Base-by-base conservation (phyloP, 768 basidiomycete genomes). In the Leucocoprinus birnbaumii region DNA sequence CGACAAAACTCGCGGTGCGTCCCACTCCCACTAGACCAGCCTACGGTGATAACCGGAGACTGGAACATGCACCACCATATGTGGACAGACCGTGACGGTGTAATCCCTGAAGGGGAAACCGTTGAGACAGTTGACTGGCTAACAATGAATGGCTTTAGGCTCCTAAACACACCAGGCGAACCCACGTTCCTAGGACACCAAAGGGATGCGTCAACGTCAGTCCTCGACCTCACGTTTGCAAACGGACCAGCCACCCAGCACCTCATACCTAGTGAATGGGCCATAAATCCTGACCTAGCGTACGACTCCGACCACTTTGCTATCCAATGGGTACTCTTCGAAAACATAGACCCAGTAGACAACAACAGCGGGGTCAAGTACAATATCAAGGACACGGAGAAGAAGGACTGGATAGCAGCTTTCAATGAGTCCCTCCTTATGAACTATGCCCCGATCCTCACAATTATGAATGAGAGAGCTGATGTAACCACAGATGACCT, bases 1-100 rank as follows among this genome's bases (percentile, higher is more conserved):
- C 25, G 61, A 64, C 14, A 35, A 14, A 35, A 35, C 6, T 35
- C 14, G 34, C 16, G 38, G 0, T 9, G n/a, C 3, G 14, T 56
- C 1, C 14, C 31, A 2, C 51, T 63, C 10, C 60, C 61, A 4
- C 13, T 3, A 2, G 44, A 63, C 34, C 47, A 27, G 16, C 60
- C 66, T 18, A 51, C 53, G 2, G 58, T 69, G 16, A 51, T 67
- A 1, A 61, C 59, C 0, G 66, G 68, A 1, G 66, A 69, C 51
- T 63, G 47, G 48, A 69, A 68, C 57, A 48, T 63, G 8, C 62
- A 66, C 58, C 66, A 68, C 51, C 19, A 41, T 2, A 19, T 58
- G 4, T 65, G 65, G 65, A 51, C 53, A 2, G 19, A 26, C 18
- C 56, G 54, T 1, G 8, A 18, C 1, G 35, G 24, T 3, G 14